Evolutionary conservation across 2,329 filamentous ascomycete genomes (phyloP), one percentile per base, ranked within the genome.

Genomic region (Bipolaris bicolor): DNA sequence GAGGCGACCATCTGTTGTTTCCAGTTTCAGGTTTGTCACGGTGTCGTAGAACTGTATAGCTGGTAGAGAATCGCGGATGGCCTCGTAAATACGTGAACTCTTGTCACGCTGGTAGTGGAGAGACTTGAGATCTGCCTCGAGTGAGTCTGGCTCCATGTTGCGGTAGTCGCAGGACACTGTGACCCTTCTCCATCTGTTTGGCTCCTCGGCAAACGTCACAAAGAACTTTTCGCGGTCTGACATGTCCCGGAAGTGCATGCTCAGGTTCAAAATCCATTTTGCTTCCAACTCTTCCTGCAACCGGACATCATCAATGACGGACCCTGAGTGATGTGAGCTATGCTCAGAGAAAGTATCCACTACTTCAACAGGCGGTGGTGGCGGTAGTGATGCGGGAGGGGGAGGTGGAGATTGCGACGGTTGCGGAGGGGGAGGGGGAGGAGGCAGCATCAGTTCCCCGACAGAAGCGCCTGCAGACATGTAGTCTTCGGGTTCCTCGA

Each of bases 201-300:
- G 88, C 46, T 85, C 84, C 74, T 96, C 90, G 46, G 92, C 91
- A 74, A 91, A 99, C 0, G 95, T 98, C 62, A 99, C 88, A 76
- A 98, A 99, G 80, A 98, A 98, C 76, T 99, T 99, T 76, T 99
- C 95, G 41, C 94, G 86, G 67, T 91, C 90, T 11, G 93, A 96
- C 69, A 90, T 89, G 78, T 99, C 95, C 57, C 93, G 87, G 76
- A 97, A 99, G 76, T 97, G 92, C 95, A 99, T 97, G 77, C 92
- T 97, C 58, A 98, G 84, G 72, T 99, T 99, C 66, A 99, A 82
- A 58, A 99, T 98, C 95, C 95, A 99, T 70, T 86, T 88, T 59
- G 83, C 86, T 70, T 97, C 92, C 53, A 97, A 83, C 76, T 98
- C 94, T 61, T 90, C 86, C 63, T 90, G 86, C 63, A 97, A 84